phyloP scores from a whole-genome alignment of 2,329 filamentous ascomycete genomes.

The Ophiocordyceps sinensis region DNA sequence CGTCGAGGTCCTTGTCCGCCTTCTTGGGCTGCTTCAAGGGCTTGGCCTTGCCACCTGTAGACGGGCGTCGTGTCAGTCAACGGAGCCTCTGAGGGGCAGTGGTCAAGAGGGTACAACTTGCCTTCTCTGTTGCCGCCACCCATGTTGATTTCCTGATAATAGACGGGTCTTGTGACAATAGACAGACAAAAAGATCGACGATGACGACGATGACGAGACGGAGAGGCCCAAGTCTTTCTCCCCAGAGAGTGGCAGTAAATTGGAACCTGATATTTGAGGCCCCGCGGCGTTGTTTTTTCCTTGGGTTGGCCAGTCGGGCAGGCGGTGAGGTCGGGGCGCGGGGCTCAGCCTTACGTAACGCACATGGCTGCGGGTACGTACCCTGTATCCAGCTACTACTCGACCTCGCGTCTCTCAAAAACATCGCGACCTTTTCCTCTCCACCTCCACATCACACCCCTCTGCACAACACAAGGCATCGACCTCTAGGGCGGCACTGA shows the following conservation, averaged over 20 bases:
- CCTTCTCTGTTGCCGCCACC: conserved; percentile 25
- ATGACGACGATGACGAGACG: background rate
- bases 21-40: conserved; percentile 85
- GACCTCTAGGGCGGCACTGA: too few species aligned
- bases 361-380: background rate
- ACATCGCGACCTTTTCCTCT: background rate
- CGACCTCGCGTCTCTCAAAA: background rate
- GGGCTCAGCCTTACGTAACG: background rate
- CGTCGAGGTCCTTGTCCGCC: conserved; percentile 66
- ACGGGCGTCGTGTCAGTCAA: too few species aligned
- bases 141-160: conserved; percentile 10
- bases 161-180: background rate
- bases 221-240: background rate
- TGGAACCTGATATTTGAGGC: too few species aligned
- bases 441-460: too few species aligned
- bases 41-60: conserved; percentile 67
- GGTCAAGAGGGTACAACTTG: conserved; percentile 6
- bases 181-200: background rate
- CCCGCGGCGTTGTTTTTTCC: background rate
- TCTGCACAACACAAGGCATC: too few species aligned
- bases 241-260: background rate
- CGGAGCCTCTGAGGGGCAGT: background rate
- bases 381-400: background rate
- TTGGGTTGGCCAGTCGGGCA: background rate
- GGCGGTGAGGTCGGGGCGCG: background rate